These are phyloP conservation scores for Paraphysoderma sedebokerense DNA, from an alignment of 371 early-diverging fungal species.

Conservation along the genomic window DNA sequence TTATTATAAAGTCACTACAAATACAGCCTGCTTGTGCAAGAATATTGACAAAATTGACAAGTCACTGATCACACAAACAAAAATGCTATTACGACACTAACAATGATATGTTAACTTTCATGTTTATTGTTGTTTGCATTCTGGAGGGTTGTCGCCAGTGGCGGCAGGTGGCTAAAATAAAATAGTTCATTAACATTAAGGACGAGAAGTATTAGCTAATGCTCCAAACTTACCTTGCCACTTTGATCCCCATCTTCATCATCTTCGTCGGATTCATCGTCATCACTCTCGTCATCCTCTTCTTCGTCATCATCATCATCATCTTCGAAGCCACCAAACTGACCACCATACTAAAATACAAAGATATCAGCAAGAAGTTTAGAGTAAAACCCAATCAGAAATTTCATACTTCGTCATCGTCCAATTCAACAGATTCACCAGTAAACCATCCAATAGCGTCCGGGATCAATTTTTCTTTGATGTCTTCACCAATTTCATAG, in stretches of 20 bases:
- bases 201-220: neutral
- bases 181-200: neutral
- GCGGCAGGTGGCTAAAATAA: conserved; percentile 10
- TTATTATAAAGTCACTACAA: too few species aligned
- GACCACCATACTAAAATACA: conserved; percentile 18
- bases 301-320: conserved; percentile 30
- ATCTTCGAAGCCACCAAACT: conserved; percentile 22
- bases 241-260: conserved; percentile 28
- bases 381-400: neutral
- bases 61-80: conserved; percentile 8
- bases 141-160: conserved; percentile 37
- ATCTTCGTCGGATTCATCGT: conserved; percentile 46
- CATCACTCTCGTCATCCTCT: conserved; percentile 40
- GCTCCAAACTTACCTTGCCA: conserved; percentile 34
- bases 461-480: conserved; percentile 90
- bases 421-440: conserved; percentile 78
- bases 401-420: conserved; percentile 39
- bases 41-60: too few species aligned
- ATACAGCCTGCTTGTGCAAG: too few species aligned
- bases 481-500: conserved; percentile 86
- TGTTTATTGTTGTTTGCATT: conserved; percentile 36
- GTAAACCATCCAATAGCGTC: conserved; percentile 96
- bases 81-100: neutral
- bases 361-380: neutral
- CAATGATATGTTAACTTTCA: neutral